phyloP scores from a whole-genome alignment of 225 moss, liverwort and hornwort genomes.

The Bryum argenteum region DNA sequence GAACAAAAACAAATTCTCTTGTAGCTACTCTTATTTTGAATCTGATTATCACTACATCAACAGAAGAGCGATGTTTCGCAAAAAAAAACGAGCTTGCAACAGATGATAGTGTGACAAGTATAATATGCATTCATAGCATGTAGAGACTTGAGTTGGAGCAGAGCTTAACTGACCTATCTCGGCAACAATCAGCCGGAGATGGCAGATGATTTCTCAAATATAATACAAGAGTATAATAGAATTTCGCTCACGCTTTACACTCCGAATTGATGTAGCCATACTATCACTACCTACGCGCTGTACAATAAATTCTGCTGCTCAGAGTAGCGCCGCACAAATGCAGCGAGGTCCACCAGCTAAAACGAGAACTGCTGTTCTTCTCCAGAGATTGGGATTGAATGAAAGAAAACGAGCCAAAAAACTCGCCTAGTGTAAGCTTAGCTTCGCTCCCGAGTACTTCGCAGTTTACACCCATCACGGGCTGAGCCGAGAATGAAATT shows the following conservation, averaged over 20 bases:
- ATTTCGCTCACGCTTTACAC: slow-evolving; percentile 43
- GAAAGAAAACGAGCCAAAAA: slow-evolving; percentile 6
- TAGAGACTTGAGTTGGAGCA: background rate
- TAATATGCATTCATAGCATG: too few species aligned
- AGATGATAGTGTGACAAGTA: too few species aligned
- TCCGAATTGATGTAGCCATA: slow-evolving; percentile 44
- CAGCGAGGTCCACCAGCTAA: slow-evolving; percentile 17
- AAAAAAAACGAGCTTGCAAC: too few species aligned
- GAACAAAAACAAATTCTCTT: too few species aligned
- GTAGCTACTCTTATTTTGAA: too few species aligned
- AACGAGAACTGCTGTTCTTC: background rate
- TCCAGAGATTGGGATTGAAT: background rate
- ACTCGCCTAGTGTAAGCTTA: background rate
- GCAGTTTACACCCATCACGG: too few species aligned
- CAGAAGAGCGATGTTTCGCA: too few species aligned
- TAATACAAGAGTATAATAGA: slow-evolving; percentile 34
- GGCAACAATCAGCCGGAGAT: slow-evolving; percentile 1
- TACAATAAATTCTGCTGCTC: slow-evolving; percentile 28
- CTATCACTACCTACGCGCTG: slow-evolving; percentile 16
- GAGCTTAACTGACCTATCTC: slow-evolving; percentile 13
- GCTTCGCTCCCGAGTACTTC: too few species aligned
- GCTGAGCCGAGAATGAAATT: slow-evolving; percentile 1
- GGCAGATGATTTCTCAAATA: slow-evolving; percentile 26
- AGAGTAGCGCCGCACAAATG: background rate
- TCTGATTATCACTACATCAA: too few species aligned